Evolutionary conservation across 768 basidiomycete species (phyloP).

Genomic region (Panaeolus papilionaceus): DNA sequence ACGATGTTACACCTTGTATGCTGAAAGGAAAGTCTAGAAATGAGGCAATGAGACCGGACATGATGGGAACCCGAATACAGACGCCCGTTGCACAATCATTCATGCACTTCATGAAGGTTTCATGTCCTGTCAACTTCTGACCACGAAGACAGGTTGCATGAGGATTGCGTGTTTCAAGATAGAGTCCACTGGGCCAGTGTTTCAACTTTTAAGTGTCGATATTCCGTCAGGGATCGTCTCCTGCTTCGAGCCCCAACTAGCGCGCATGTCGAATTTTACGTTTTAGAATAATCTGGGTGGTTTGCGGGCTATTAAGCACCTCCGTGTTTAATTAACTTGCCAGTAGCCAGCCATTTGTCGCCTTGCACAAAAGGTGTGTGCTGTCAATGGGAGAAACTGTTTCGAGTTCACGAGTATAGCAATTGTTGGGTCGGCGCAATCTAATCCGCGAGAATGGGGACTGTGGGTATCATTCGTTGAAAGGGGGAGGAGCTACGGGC

Average conservation of each 20-base stretch:
- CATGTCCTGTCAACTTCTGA: too few relatives aligned
- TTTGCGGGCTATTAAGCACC: not conserved
- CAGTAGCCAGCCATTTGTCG: too few relatives aligned
- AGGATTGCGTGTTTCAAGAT: not conserved
- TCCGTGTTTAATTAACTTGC: not conserved
- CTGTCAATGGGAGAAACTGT: too few relatives aligned
- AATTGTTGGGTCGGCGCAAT: too few relatives aligned
- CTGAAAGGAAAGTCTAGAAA: not conserved
- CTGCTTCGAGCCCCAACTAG: too few relatives aligned
- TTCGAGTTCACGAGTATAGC: too few relatives aligned
- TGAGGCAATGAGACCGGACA: constrained; percentile 6
- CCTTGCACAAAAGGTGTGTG: too few relatives aligned
- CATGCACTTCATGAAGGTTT: not conserved
- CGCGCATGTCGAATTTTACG: not conserved
- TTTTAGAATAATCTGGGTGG: not conserved
- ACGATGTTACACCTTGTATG: not conserved
- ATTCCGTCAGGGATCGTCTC: not conserved
- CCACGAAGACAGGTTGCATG: not conserved
- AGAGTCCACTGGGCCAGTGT: not conserved
- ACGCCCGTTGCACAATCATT: not conserved
- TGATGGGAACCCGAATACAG: not conserved
- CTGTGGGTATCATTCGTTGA: too few relatives aligned
- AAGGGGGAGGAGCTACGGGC: too few relatives aligned
- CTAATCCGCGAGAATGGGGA: too few relatives aligned
- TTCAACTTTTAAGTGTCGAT: too few relatives aligned